Conservation (phyloP, 805 yeast genomes). For the Trichomonascus vanleenenianus region DNA sequence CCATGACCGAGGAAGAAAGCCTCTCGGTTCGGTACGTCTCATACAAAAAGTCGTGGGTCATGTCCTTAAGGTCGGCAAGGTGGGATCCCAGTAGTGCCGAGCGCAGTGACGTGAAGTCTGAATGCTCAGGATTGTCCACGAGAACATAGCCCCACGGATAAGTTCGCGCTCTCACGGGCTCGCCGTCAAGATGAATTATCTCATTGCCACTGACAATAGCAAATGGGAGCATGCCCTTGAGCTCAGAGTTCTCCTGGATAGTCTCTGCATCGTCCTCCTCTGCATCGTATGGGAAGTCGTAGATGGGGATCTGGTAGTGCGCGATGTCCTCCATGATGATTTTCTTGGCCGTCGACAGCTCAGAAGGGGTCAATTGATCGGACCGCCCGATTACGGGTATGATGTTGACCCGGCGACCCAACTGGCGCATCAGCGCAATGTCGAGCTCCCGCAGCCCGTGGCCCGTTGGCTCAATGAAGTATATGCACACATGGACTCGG, state of each 20-base stretch:
- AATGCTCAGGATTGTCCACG: conserved; percentile 28
- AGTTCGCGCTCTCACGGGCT: conserved; percentile 37
- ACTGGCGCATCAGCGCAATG: conserved; percentile 57
- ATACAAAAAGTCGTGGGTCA: conserved; percentile 67
- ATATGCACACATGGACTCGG: conserved; percentile 70
- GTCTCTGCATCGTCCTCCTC: conserved; percentile 42
- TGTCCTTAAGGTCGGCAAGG: conserved; percentile 69
- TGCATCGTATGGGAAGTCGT: conserved; percentile 64
- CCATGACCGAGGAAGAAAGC: conserved; percentile 28
- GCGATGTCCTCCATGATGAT: conserved; percentile 50
- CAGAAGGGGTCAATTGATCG: conserved; percentile 66
- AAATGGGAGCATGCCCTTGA: conserved; percentile 49
- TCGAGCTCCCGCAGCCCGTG: conserved; percentile 60
- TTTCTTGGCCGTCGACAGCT: conserved; percentile 46
- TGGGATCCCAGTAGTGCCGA: conserved; percentile 69
- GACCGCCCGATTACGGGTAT: conserved; percentile 79
- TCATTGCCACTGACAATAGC: conserved; percentile 46
- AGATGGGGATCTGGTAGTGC: conserved; percentile 52
- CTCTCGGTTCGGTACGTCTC: conserved; percentile 75
- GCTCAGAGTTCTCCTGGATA: conserved; percentile 27
- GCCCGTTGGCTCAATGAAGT: conserved; percentile 60
- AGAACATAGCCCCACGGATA: conserved; percentile 57
- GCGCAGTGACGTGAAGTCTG: conserved; percentile 37
- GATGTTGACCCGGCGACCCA: conserved; percentile 69
- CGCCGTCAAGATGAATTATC: conserved; percentile 27